Percentiles rank a stretch among this genome's conserved stretches.
phyloP scores from a whole-genome alignment of 495 filamentous ascomycete species.

The Aspergillus baeticus region DNA sequence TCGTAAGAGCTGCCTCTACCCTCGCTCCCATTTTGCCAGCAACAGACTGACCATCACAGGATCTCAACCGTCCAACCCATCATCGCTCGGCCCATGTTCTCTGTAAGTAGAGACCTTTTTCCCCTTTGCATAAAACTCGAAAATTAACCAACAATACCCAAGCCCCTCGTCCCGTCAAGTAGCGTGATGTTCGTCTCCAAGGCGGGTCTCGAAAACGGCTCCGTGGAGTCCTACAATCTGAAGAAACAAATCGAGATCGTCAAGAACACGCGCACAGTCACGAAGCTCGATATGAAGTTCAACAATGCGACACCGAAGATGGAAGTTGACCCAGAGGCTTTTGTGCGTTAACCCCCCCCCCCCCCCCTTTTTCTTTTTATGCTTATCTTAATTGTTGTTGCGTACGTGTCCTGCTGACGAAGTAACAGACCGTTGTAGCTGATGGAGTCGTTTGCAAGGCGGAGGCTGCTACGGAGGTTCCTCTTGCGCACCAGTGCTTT shows the following conservation, averaged over 20 bases:
- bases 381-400: no score
- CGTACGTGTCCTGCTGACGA: no score
- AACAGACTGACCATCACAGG: conserved; percentile 84
- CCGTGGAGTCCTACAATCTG: conserved; percentile 68
- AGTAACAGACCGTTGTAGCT: conserved; percentile 70
- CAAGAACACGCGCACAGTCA: conserved; percentile 71
- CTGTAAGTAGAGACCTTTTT: conserved; percentile 34
- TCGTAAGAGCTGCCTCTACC: background rate
- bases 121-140: background rate
- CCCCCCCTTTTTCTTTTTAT: no score
- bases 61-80: conserved; percentile 93
- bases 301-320: conserved; percentile 88
- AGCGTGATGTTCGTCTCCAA: conserved; percentile 87
- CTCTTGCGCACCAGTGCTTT: conserved; percentile 66
- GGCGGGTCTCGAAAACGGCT: conserved; percentile 62
- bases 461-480: conserved; percentile 69
- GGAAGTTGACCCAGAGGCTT: conserved; percentile 91
- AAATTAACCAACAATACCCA: background rate
- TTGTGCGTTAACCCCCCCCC: no score
- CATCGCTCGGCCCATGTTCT: conserved; percentile 86
- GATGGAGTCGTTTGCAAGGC: conserved; percentile 76
- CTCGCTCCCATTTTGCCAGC: conserved; percentile 45
- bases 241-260: conserved; percentile 81
- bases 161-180: conserved; percentile 63
- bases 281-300: conserved; percentile 95